Base-by-base conservation (phyloP, 2,329 filamentous ascomycete species). In the Penicillium sp. region DNA sequence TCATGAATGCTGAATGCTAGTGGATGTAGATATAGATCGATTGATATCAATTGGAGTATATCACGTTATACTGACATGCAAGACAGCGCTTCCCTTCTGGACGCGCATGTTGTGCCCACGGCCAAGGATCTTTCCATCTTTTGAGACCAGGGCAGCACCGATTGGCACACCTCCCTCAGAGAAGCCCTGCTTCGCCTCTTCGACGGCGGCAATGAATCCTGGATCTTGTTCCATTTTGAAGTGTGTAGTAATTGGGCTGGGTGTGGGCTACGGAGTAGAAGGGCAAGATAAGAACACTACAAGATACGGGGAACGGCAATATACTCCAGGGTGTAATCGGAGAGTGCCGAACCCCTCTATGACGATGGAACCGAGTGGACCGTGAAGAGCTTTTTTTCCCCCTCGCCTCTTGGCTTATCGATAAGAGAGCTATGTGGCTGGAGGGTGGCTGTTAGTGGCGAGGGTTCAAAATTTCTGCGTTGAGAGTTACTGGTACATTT, bases 81-180 rank as follows among this genome's bases (percentile, higher is more conserved):
- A 81, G 38, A 87, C 89, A 4, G 88, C 80, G 68, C 86, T 89
- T 53, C 82, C 82, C 55, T 86, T 87, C 73, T 92, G 89, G 19
- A 91, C 83, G 55, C 89, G 81, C 85, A 88, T 85, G 67, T 92
- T 92, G 71, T 89, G 89, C 11, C 89, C 89, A 57, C 82, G 79
- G 19, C 89, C 89, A 5, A 92, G 78, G 40, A 92, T 83, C 61
- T 81, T 85, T 59, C 89, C 89, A 64, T 90, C 83, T 55, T 82
- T 82, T 39, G 84, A 82, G n/a, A 92, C 82, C 27, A 92, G 78
- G 57, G 78, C 81, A 43, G 84, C 84, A 43, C 84, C 84, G 55
- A 84, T 80, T 2, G 84, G 83, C 2, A 86, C 79, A 44, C 83
- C 84, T 50, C 83, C 83, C 70, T 86, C 82, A n/a, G 74, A 72